Evolutionary conservation across 2,329 filamentous ascomycete species (phyloP).

Genomic region (Trichoderma koningii): DNA sequence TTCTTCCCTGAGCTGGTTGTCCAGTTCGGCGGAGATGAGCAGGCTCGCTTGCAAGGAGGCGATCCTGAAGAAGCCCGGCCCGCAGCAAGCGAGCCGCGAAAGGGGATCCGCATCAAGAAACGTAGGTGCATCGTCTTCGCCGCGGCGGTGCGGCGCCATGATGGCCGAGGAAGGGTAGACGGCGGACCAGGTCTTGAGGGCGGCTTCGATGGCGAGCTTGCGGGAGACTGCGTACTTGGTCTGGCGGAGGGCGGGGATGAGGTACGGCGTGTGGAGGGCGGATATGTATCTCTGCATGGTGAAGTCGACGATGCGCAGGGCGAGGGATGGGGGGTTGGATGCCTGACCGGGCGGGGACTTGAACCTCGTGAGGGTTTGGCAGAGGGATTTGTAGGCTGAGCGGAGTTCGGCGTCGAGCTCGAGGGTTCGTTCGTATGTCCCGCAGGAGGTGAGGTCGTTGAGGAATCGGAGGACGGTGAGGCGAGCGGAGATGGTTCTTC

Average conservation of each 20-base stretch:
- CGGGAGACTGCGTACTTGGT: constrained; percentile 54
- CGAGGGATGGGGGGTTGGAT: constrained; percentile 40
- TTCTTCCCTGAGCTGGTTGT: constrained; percentile 45
- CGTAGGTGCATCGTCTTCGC: background rate
- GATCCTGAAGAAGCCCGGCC: constrained; percentile 46
- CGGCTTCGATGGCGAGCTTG: constrained; percentile 50
- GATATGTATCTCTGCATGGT: constrained; percentile 57
- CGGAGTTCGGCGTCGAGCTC: constrained; percentile 47
- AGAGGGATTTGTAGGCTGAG: constrained; percentile 46
- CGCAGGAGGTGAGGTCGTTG: constrained; percentile 44
- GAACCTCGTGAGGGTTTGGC: constrained; percentile 38
- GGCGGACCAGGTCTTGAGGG: constrained; percentile 50
- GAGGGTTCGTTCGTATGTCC: constrained; percentile 49
- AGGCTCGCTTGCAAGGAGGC: constrained; percentile 41
- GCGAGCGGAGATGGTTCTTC: constrained; percentile 46
- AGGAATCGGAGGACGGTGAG: constrained; percentile 47
- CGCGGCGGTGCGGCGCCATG: constrained; percentile 4
- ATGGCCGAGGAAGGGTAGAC: constrained; percentile 36
- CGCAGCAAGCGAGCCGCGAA: constrained; percentile 42
- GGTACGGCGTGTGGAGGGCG: constrained; percentile 58
- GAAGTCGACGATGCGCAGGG: constrained; percentile 51
- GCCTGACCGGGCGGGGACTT: constrained; percentile 29
- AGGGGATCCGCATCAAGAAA: constrained; percentile 38
- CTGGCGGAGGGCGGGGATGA: constrained; percentile 44
- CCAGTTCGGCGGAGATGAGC: constrained; percentile 46